These are phyloP conservation scores for Bauhinia variegata DNA, from an alignment of 306 rosid species.

Conservation along the genomic window DNA sequence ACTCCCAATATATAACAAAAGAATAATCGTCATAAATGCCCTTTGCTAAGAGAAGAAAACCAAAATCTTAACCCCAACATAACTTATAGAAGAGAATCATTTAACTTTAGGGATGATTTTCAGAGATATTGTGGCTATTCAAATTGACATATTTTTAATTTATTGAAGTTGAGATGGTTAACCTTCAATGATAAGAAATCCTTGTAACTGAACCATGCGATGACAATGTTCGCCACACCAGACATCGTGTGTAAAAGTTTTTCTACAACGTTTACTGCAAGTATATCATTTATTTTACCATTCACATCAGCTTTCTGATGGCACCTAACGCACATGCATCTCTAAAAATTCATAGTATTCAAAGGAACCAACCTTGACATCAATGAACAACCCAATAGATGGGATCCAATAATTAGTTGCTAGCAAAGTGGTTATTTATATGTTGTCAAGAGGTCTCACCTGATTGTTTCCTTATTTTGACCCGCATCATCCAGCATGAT, in stretches of 20 bases:
- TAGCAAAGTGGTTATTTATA: slow-evolving; percentile 3
- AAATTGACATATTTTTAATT: not conserved
- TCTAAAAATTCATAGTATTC: slow-evolving; percentile 18
- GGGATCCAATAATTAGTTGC: not conserved
- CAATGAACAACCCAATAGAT: slow-evolving; percentile 10
- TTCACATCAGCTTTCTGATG: slow-evolving; percentile 16
- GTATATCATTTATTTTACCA: not conserved
- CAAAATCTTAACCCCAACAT: slow-evolving; percentile 15
- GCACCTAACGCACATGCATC: not conserved
- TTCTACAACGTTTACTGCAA: slow-evolving; percentile 13
- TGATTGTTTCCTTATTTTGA: slow-evolving; percentile 79
- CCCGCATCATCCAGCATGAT: slow-evolving; percentile 79
- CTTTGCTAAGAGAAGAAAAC: slow-evolving; percentile 2
- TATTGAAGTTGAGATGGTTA: not conserved
- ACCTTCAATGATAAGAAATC: not conserved
- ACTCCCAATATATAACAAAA: slow-evolving; percentile 8
- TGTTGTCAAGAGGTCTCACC: slow-evolving; percentile 50
- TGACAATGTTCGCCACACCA: not conserved
- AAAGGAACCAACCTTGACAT: slow-evolving; percentile 6
- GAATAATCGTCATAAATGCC: not conserved
- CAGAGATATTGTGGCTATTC: not conserved
- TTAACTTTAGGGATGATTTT: not conserved
- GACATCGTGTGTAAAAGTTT: not conserved
- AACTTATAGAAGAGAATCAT: not conserved
- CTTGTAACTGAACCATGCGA: slow-evolving; percentile 8